Base-by-base conservation (phyloP, 2,329 filamentous ascomycete species). In the Fusarium sublunatum region DNA sequence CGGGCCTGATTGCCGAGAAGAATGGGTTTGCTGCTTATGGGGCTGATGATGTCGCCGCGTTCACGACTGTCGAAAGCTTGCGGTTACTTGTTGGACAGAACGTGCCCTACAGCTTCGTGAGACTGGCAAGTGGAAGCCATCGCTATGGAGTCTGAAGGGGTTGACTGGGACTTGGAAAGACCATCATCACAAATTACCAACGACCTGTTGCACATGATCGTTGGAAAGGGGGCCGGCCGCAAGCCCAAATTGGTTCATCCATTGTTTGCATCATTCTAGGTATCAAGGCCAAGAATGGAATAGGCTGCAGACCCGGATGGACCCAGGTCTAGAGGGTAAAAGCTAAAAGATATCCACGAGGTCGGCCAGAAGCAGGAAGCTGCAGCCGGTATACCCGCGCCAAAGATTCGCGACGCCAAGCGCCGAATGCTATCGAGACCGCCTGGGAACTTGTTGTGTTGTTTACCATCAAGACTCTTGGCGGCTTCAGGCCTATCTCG, bases 51-150 rank as follows among this genome's bases (percentile, higher is more conserved):
- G 90, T 93, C 29, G 89, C 88, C 53, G 91, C 91, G 0, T 95
- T 93, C 79, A 93, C 91, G 22, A 93, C 91, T 3, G 91, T 94
- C 6, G 91, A 95, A 77, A 94, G 88, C 44, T 77, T 95, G 52
- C 82, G 91, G 65, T 75, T 93, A 57, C 81, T 96, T 24, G 90
- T 94, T 10, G 92, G 92, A 9, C 91, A 95, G 78, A 95, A 95
- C 73, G 91, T 95, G 53, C 91, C 90, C 6, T 94, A 92, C 76
- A 93, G 91, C 76, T 96, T 96, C 79, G 92, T 95, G 38, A 83
- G 91, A 44, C 80, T 95, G 72, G 91, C 91, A 2, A 82, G 82
- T 44, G 83, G 83, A 3, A 76, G 81, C 22, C 78, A 77, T 26
- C 75, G 83, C 58, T 84, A 81, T 64, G 85, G 73, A 70, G 29